Evolutionary conservation across 2,329 filamentous ascomycete species (phyloP), one percentile per base, ranked within the genome.

Genomic region (Sporothrix dimorphospora): DNA sequence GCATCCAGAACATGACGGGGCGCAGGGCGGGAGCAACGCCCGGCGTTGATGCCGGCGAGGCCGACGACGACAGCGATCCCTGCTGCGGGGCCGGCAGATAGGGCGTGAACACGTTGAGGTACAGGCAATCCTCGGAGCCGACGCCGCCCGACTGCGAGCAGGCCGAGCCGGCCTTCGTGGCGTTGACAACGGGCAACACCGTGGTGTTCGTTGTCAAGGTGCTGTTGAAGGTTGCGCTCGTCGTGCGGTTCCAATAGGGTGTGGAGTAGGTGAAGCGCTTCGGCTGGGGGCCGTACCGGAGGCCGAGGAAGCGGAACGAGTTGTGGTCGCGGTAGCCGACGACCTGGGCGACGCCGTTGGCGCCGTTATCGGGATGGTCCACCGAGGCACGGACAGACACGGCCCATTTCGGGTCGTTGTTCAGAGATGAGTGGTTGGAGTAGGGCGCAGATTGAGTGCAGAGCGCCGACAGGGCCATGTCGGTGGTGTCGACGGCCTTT

Each of bases 251-350:
- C 71, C 71, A 72, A 72, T 85, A 84, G 1, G 78, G 78, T 19
- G 76, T 77, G 0, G 84, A 81, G 73, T 87, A 83, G 0, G 80
- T 81, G 75, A 86, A 86, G 21, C 85, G 79, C 70, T 80, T 76
- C 0, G 84, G 83, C 70, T 81, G 79, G 0, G 80, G 74, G 3
- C 83, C 84, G 73, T 85, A 86, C 69, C 83, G 81, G 45, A 87
- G 77, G 19, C 85, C 85, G 21, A 85, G 78, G 75, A 87, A 87
- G 6, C 85, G 84, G 75, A 87, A 88, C 14, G 82, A 82, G 27
- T 82, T 78, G n/a, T 79, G 81, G 72, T 85, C 83, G 16, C 84
- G 82, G 72, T 81, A 84, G 1, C 82, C 83, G 0, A 79, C 79
- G 1, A 83, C 74, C 38, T 79, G 78, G 27, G 72, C 72, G 11